These are phyloP conservation scores for Fomitopsis schrenkii DNA, from an alignment of 1,284 basidiomycete genomes.

Conservation along the genomic window DNA sequence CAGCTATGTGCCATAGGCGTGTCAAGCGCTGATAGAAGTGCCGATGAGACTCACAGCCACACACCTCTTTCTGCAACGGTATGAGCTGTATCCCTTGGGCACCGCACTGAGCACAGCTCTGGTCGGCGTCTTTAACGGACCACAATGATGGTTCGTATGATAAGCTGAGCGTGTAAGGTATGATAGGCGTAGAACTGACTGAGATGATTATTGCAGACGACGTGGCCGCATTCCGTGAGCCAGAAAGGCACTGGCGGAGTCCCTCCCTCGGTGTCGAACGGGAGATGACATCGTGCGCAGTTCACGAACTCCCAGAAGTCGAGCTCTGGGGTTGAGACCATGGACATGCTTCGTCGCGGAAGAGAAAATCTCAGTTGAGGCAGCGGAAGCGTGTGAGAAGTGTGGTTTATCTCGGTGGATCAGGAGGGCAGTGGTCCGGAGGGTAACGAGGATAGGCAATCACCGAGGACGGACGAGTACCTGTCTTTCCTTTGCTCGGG, in stretches of 20 bases:
- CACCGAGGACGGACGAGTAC: too few relatives aligned
- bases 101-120: conserved; percentile 66
- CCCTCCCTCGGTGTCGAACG: conserved; percentile 46
- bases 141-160: background rate
- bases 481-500: too few relatives aligned
- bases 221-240: conserved; percentile 81
- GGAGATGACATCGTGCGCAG: conserved; percentile 64
- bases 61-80: conserved; percentile 68
- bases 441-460: background rate
- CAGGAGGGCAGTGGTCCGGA: background rate
- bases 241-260: conserved; percentile 68
- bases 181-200: conserved; percentile 41
- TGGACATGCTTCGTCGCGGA: conserved; percentile 11
- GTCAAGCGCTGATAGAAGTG: background rate
- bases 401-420: background rate
- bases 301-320: conserved; percentile 78
- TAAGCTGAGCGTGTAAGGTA: background rate
- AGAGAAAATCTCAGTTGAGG: background rate
- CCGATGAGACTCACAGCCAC: conserved; percentile 12
- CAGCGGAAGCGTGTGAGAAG: background rate
- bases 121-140: conserved; percentile 50
- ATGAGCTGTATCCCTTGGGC: conserved; percentile 59
- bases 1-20: conserved; percentile 42
- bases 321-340: conserved; percentile 26
- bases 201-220: conserved; percentile 77